These are phyloP conservation scores for Penicillium canariense DNA, from an alignment of 495 filamentous ascomycete species.

Conservation along the genomic window DNA sequence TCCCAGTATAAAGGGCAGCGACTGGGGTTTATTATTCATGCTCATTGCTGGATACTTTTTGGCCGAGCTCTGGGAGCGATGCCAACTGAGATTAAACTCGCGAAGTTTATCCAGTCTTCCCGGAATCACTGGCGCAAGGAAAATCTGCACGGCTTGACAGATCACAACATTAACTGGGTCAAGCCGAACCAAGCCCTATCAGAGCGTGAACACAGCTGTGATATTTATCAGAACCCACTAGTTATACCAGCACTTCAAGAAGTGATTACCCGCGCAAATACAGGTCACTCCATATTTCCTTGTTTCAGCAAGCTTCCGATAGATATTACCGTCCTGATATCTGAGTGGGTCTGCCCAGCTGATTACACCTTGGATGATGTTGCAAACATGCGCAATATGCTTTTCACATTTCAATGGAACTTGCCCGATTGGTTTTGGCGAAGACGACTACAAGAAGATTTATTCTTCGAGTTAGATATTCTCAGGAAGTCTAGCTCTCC, in stretches of 20 bases:
- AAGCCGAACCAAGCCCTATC: not conserved
- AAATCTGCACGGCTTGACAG: not conserved
- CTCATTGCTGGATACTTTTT: too few species aligned
- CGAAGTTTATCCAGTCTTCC: not conserved
- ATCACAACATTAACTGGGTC: not conserved
- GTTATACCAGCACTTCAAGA: conserved; percentile 4
- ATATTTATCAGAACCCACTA: conserved; percentile 10
- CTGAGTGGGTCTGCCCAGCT: conserved; percentile 5
- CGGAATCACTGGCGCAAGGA: conserved; percentile 3
- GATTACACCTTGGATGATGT: conserved; percentile 2
- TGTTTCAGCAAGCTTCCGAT: conserved; percentile 3
- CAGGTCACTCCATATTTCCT: not conserved
- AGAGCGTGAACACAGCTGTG: not conserved
- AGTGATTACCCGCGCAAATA: conserved; percentile 1
- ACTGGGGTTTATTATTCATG: too few species aligned
- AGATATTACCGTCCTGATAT: conserved; percentile 7
- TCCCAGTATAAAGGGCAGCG: not conserved
- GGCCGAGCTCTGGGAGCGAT: not conserved
- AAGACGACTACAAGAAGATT: not conserved
- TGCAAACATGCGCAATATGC: conserved; percentile 3
- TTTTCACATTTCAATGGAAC: conserved; percentile 8
- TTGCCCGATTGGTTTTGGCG: conserved; percentile 12
- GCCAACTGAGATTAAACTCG: not conserved
- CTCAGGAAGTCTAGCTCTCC: not conserved
- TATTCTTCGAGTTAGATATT: conserved; percentile 10